Percentiles rank a stretch among this genome's conserved stretches.
Evolutionary conservation across 1,284 basidiomycete genomes (phyloP).

Genomic region (Ustanciosporium gigantosporum): DNA sequence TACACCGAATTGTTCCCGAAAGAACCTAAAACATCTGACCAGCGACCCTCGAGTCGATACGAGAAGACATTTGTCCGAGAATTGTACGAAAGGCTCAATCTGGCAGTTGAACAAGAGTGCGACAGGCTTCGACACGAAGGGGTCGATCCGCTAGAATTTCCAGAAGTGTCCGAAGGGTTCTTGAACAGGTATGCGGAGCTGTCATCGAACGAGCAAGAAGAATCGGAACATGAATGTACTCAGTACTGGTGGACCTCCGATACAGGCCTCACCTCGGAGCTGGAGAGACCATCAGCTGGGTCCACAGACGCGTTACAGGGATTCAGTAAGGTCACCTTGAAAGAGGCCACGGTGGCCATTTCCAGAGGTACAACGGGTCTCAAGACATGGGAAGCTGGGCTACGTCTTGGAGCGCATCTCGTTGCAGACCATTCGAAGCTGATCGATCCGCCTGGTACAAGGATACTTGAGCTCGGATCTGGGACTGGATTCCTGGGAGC

Average conservation of each 20-base stretch:
- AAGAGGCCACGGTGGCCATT: constrained; percentile 34
- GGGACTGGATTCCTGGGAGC: constrained; percentile 41
- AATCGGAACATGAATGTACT: too few species aligned
- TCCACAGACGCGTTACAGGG: constrained; percentile 6
- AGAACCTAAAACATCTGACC: not conserved
- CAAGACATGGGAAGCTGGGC: constrained; percentile 40
- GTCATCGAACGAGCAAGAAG: too few species aligned
- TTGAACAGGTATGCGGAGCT: constrained; percentile 29
- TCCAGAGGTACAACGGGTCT: constrained; percentile 40
- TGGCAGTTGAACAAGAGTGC: constrained; percentile 24
- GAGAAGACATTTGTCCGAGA: constrained; percentile 26
- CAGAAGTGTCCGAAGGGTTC: constrained; percentile 30
- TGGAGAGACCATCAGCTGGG: too few species aligned
- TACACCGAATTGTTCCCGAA: constrained; percentile 19
- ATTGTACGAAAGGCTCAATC: constrained; percentile 24
- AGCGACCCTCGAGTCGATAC: constrained; percentile 18
- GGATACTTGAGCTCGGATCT: constrained; percentile 41
- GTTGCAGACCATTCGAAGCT: constrained; percentile 11
- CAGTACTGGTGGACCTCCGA: too few species aligned
- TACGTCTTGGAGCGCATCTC: constrained; percentile 29
- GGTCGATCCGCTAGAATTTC: constrained; percentile 26
- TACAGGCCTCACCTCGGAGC: too few species aligned
- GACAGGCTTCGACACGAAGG: constrained; percentile 6
- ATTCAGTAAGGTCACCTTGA: constrained; percentile 15
- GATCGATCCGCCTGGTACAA: constrained; percentile 9